Percentiles rank a stretch among this genome's conserved stretches.
These are phyloP conservation scores for Scleroderma citrinum DNA, from an alignment of 768 basidiomycete genomes.

Conservation along the genomic window DNA sequence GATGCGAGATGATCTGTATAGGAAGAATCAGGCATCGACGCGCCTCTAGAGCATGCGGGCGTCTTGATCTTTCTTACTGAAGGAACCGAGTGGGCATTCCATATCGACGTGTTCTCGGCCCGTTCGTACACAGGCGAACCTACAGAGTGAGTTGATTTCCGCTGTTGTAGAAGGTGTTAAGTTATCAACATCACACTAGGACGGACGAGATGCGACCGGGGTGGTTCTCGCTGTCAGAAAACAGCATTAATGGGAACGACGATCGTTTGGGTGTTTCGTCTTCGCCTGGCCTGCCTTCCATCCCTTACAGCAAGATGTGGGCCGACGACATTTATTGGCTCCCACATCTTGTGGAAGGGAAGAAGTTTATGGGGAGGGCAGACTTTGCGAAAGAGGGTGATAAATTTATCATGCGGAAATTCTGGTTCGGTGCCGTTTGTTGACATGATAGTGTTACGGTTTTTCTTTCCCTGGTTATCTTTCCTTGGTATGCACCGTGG, in stretches of 20 bases:
- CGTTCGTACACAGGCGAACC: conserved; percentile 53
- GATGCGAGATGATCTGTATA: conserved; percentile 20
- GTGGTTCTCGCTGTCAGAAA: conserved; percentile 54
- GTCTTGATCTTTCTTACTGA: conserved; percentile 57
- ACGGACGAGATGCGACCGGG: conserved; percentile 84
- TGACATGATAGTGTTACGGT: background rate
- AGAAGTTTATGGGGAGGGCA: conserved; percentile 42
- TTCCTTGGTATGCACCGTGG: no score
- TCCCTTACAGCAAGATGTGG: conserved; percentile 60
- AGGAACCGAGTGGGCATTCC: conserved; percentile 52
- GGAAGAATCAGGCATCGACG: conserved; percentile 81
- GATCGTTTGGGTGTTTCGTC: background rate
- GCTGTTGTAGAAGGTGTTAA: background rate
- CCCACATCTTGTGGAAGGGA: conserved; percentile 46
- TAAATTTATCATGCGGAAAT: conserved; percentile 68
- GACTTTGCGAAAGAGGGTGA: conserved; percentile 73
- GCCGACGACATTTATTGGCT: conserved; percentile 65
- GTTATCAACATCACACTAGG: no score
- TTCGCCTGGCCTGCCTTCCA: conserved; percentile 23
- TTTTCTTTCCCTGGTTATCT: background rate
- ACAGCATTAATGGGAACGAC: conserved; percentile 12
- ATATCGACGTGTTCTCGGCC: conserved; percentile 70
- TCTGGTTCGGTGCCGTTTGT: conserved; percentile 64
- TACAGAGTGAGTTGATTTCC: conserved; percentile 48
- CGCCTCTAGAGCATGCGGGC: conserved; percentile 58